These are phyloP conservation scores for Aspergillus funiculosus DNA, from an alignment of 495 filamentous ascomycete species.

Conservation along the genomic window DNA sequence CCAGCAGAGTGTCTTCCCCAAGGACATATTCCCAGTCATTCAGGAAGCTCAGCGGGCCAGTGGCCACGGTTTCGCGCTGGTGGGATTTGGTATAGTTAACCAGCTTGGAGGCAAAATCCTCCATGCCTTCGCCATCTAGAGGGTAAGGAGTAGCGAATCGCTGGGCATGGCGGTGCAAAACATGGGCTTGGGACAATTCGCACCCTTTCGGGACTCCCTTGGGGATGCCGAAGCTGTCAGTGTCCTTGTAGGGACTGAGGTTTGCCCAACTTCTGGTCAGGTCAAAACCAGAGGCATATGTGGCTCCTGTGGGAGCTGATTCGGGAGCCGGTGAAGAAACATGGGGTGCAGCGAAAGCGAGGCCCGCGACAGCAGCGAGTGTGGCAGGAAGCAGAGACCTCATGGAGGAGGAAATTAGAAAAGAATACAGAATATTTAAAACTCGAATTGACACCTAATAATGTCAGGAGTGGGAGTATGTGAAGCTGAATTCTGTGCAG, in stretches of 20 bases:
- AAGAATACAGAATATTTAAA: no score
- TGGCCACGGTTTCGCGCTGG: constrained; percentile 27
- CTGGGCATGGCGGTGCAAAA: constrained; percentile 49
- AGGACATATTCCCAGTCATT: constrained; percentile 48
- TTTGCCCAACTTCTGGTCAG: constrained; percentile 41
- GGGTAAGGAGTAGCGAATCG: constrained; percentile 38
- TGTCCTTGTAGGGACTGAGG: constrained; percentile 43
- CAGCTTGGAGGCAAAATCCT: constrained; percentile 41
- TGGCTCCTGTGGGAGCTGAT: constrained; percentile 25
- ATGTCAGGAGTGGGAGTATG: no score
- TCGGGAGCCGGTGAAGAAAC: constrained; percentile 5
- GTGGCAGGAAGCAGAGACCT: not conserved
- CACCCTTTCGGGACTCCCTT: constrained; percentile 47
- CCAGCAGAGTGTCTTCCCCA: constrained; percentile 37
- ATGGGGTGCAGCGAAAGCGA: not conserved
- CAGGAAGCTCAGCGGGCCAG: constrained; percentile 45
- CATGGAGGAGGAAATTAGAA: not conserved
- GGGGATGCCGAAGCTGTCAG: constrained; percentile 34
- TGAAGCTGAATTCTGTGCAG: no score
- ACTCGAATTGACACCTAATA: no score
- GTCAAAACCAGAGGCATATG: constrained; percentile 32
- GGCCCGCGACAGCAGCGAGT: not conserved
- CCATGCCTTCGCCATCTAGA: constrained; percentile 42
- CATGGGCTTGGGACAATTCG: constrained; percentile 48
- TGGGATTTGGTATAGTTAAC: constrained; percentile 38